phyloP scores from a whole-genome alignment of 2,329 filamentous ascomycete genomes.

The Diaporthe sp. region DNA sequence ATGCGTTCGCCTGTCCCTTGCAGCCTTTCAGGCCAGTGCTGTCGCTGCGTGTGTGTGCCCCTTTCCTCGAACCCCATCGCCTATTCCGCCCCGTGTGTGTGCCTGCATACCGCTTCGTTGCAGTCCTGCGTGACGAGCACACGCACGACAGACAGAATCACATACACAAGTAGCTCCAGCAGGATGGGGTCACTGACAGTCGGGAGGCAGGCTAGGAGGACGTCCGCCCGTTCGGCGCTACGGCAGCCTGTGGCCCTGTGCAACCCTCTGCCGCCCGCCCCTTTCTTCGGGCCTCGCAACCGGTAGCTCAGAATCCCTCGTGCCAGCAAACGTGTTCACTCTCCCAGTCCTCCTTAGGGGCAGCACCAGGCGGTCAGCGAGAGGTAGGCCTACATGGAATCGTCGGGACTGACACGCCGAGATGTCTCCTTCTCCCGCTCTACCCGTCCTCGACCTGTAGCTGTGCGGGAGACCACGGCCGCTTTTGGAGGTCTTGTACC shows the following conservation, averaged over 20 bases:
- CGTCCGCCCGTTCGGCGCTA: neutral
- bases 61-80: neutral
- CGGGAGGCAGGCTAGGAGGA: slow-evolving; percentile 11
- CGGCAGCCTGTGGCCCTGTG: slow-evolving; percentile 29
- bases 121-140: neutral
- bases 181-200: slow-evolving; percentile 11
- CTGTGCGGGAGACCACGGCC: neutral
- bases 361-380: slow-evolving; percentile 5
- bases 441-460: neutral
- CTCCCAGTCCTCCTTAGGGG: neutral
- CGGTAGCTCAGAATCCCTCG: slow-evolving; percentile 7
- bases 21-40: too few relatives aligned
- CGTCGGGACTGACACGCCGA: neutral
- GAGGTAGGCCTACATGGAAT: neutral
- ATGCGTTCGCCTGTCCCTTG: slow-evolving; percentile 29
- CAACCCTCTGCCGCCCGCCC: neutral
- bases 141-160: too few relatives aligned
- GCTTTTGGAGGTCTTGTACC: neutral
- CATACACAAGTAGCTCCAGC: neutral
- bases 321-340: slow-evolving; percentile 7
- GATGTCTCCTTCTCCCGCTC: neutral
- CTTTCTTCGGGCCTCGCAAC: slow-evolving; percentile 27
- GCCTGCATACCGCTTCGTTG: neutral
- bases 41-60: neutral
- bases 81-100: neutral